Percentiles rank a stretch among this genome's conserved stretches.
Evolutionary conservation across 495 filamentous ascomycete genomes (phyloP).

Genomic region (Endocarpon pusillum): DNA sequence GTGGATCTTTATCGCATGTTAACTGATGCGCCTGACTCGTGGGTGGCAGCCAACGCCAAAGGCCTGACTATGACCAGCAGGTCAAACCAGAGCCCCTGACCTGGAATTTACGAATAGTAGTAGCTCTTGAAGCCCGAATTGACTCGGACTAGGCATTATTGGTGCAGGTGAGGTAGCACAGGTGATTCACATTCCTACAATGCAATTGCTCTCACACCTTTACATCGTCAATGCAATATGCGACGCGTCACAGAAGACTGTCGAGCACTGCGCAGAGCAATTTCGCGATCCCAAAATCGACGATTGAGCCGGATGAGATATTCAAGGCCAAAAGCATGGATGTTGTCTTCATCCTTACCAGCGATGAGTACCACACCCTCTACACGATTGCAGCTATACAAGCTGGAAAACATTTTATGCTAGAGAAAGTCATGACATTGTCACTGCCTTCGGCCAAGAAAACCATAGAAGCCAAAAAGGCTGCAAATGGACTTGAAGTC

Average conservation of each 20-base stretch:
- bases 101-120: too few relatives aligned
- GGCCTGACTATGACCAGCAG: too few relatives aligned
- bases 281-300: slow-evolving; percentile 11
- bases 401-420: slow-evolving; percentile 34
- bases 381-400: slow-evolving; percentile 31
- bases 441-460: slow-evolving; percentile 20
- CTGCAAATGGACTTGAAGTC: slow-evolving; percentile 18
- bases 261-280: slow-evolving; percentile 15
- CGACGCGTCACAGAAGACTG: slow-evolving; percentile 20
- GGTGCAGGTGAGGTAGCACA: slow-evolving; percentile 20
- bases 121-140: too few relatives aligned
- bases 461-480: slow-evolving; percentile 26
- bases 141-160: too few relatives aligned
- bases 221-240: slow-evolving; percentile 26
- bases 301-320: slow-evolving; percentile 13
- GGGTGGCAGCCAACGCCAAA: too few relatives aligned
- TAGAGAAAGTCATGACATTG: slow-evolving; percentile 37
- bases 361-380: slow-evolving; percentile 32
- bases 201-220: slow-evolving; percentile 21
- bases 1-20: too few relatives aligned
- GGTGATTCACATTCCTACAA: slow-evolving; percentile 30
- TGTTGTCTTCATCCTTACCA: slow-evolving; percentile 33
- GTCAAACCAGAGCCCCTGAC: too few relatives aligned
- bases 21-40: too few relatives aligned
- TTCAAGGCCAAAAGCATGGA: slow-evolving; percentile 20